A percentile compares a stretch with the other conserved stretches of the same genome.
phyloP scores from a whole-genome alignment of 78 protist genomes.

The Corallochytrium limacisporum region DNA sequence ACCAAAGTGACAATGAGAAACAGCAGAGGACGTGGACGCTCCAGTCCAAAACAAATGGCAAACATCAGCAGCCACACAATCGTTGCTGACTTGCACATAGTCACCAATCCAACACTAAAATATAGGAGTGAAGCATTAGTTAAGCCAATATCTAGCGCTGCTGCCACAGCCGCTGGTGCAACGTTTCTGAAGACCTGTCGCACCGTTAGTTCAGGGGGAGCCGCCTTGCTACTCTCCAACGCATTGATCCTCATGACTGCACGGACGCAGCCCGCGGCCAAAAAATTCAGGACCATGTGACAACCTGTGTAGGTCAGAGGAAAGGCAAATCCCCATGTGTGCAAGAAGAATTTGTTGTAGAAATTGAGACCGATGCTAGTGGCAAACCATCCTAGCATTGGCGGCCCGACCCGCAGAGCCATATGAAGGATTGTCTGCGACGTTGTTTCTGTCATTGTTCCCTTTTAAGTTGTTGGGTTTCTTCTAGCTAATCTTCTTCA shows the following conservation, averaged over 20 bases:
- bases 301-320: not conserved
- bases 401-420: not conserved
- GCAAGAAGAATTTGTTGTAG: slow-evolving; percentile 5
- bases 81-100: slow-evolving; percentile 19
- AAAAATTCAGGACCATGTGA: not conserved
- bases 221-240: not conserved
- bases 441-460: not conserved
- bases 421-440: not conserved
- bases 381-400: not conserved
- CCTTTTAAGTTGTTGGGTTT: not conserved
- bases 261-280: not conserved
- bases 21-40: not conserved
- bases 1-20: not conserved
- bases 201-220: not conserved
- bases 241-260: not conserved
- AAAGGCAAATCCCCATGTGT: not conserved
- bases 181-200: too few relatives aligned
- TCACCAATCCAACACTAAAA: not conserved
- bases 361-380: not conserved
- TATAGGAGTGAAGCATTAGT: not conserved
- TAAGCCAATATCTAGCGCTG: slow-evolving; percentile 14
- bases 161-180: slow-evolving; percentile 6
- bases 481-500: too few relatives aligned
- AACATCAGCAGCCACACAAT: slow-evolving; percentile 3
- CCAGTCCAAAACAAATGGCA: slow-evolving; percentile 2